Evolutionary conservation across 192 early-diverging fungal genomes (phyloP), one percentile per base, ranked within the genome.

Genomic region (Thamnidium elegans): DNA sequence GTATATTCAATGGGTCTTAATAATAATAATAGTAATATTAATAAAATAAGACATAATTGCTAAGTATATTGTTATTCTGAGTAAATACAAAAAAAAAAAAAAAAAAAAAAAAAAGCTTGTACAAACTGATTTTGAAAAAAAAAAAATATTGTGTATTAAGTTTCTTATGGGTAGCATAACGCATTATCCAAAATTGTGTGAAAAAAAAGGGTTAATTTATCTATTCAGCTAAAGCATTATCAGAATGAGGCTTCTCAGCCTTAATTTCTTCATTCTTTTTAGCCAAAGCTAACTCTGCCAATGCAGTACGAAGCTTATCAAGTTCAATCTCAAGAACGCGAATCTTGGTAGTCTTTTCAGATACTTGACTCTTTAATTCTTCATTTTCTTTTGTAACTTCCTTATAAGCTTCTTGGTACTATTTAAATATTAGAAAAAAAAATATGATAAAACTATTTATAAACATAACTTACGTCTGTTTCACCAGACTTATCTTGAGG

Each of bases 301-400:
- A 23, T 36, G 73, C 46, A 34, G 58, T 75, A 13, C 50, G 68
- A 19, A 83, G 48, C 26, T 80, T 75, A 67, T 86, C 90, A 48
- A 94, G 30, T 66, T 94, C 90, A 32, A 86, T 82, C 71, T 94
- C 90, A 61, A 94, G 72, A 39, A 90, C 82, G 43, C 90, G 81
- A 65, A 95, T 93, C 63, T 89, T 84, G 47, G 84, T 78, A 54
- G 94, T 91, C 51, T 81, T 81, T 59, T 86, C 80, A 17, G 84
- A 77, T 17, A 94, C 55, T 58, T 83, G 77, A 68, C 84, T 81
- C 77, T 92, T 92, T 50, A 95, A 76, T 58, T 94, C 88, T 26
- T 91, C 90, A 66, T 92, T 94, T 69, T 94, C 91, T 52, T 92
- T 89, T 36, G 80, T 81, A 26, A 93, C 56, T 36, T 82, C 63